Conservation (phyloP, 805 yeast genomes). For the Cyberlindnera amylophila region DNA sequence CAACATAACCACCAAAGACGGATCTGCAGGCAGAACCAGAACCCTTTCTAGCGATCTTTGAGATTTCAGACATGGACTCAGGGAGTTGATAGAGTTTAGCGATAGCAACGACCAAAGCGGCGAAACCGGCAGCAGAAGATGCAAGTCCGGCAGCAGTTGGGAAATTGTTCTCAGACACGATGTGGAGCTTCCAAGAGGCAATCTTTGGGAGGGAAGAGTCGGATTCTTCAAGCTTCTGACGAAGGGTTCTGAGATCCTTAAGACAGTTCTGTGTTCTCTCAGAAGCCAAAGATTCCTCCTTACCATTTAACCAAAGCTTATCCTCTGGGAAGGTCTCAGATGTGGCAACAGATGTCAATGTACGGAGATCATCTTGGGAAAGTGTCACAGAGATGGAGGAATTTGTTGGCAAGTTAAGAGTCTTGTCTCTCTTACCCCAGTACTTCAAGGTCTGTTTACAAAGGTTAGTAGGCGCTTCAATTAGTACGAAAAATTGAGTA, state of each 20-base stretch:
- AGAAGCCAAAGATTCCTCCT: constrained; percentile 63
- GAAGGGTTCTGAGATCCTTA: constrained; percentile 63
- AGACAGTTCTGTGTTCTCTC: constrained; percentile 70
- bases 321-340: constrained; percentile 55
- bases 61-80: constrained; percentile 78
- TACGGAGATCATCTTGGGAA: constrained; percentile 84
- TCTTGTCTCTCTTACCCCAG: constrained; percentile 97
- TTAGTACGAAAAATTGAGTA: not conserved
- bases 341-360: constrained; percentile 85
- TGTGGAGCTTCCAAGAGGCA: constrained; percentile 63
- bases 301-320: constrained; percentile 83
- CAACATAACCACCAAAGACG: constrained; percentile 94
- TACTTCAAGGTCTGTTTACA: constrained; percentile 72
- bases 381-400: constrained; percentile 93
- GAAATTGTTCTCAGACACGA: constrained; percentile 92
- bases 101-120: constrained; percentile 89
- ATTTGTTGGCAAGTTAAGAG: constrained; percentile 90
- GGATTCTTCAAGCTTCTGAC: constrained; percentile 54
- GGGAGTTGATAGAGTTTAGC: constrained; percentile 83
- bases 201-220: constrained; percentile 56
- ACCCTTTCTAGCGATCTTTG: constrained; percentile 95
- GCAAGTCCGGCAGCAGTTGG: constrained; percentile 99
- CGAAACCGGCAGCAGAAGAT: constrained; percentile 97
- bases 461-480: not conserved
- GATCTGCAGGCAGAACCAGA: constrained; percentile 99